Base-by-base conservation (phyloP, 1,284 basidiomycete species). In the Papiliotrema terrestris region DNA sequence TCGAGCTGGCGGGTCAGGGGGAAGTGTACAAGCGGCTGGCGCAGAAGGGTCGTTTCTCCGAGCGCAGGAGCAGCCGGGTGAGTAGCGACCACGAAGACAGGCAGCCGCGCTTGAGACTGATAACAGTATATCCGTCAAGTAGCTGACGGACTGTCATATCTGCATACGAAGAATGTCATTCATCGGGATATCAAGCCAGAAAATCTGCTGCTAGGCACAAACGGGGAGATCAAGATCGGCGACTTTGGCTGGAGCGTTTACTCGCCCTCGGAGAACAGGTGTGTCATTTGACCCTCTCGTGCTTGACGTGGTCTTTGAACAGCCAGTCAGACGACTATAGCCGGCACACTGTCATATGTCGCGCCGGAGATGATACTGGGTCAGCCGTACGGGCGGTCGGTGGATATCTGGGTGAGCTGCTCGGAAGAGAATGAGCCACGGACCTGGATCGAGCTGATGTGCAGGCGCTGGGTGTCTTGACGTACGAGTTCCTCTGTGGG, bases 141-240 rank as follows among this genome's bases (percentile, higher is more conserved):
- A 86, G 88, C 95, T 4, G 93, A 96, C 72, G 95, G 93, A 1
- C 80, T 98, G 43, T 81, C 80, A 9, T 98, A 99, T 73, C 82
- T 98, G 1, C 95, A 99, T 72, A 80, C 82, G 48, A 97, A 98
- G 70, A 91, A 98, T 68, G 89, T 98, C 61, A 98, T 98, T 55
- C 95, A 99, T 74, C 86, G 96, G n/a, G 95, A 99, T 71, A 98
- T 98, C 79, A 99, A 98, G 77, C 96, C 95, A 0, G 96, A 98
- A 78, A 99, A 99, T 72, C 78, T 99, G 45, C 81, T 99, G 3
- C 78, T 99, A 61, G 73, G 73, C 1, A 86, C 97, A 67, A 89
- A 93, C 61, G 96, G 95, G 39, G 93, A 98, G 71, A 82, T 99
- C 65, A 98, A 98, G 82, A 97, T 99, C 58, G 96, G 86, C 3